phyloP scores from a whole-genome alignment of 441 rosid genomes.

The Sinapis alba region DNA sequence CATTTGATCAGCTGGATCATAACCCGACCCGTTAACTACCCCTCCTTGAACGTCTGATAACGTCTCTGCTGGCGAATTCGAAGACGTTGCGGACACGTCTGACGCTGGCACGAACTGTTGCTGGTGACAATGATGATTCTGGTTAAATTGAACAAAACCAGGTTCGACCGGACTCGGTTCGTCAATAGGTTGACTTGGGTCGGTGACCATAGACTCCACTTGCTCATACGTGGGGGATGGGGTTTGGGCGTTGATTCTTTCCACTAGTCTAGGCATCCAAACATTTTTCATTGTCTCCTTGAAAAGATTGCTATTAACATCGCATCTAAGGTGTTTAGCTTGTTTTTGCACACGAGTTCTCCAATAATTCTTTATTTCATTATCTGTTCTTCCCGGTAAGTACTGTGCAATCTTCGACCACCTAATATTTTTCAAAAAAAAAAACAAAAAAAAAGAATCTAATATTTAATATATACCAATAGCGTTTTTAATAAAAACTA shows the following conservation, averaged over 20 bases:
- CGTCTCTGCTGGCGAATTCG: slow-evolving; percentile 51
- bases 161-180: slow-evolving; percentile 17
- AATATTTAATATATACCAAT: no score
- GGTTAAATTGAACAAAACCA: slow-evolving; percentile 1
- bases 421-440: slow-evolving; percentile 40
- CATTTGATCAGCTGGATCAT: slow-evolving; percentile 28
- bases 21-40: slow-evolving; percentile 20
- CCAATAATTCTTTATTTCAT: slow-evolving; percentile 94
- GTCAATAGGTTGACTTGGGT: slow-evolving; percentile 19
- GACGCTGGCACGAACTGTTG: slow-evolving; percentile 41
- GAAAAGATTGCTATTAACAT: slow-evolving; percentile 79
- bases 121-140: neutral
- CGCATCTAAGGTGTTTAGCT: slow-evolving; percentile 87
- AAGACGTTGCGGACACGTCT: slow-evolving; percentile 49
- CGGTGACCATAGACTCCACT: slow-evolving; percentile 4
- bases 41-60: slow-evolving; percentile 44
- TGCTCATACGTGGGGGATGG: slow-evolving; percentile 33
- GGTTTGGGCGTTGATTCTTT: slow-evolving; percentile 65
- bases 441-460: neutral
- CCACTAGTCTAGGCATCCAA: slow-evolving; percentile 82
- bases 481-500: neutral
- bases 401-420: slow-evolving; percentile 90
- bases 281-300: slow-evolving; percentile 73
- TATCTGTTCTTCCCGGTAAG: slow-evolving; percentile 91
- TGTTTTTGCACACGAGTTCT: slow-evolving; percentile 91